Evolutionary conservation across 1,139 yeast genomes (phyloP), one percentile per base, ranked within the genome.

Genomic region (Hansenula sp.): DNA sequence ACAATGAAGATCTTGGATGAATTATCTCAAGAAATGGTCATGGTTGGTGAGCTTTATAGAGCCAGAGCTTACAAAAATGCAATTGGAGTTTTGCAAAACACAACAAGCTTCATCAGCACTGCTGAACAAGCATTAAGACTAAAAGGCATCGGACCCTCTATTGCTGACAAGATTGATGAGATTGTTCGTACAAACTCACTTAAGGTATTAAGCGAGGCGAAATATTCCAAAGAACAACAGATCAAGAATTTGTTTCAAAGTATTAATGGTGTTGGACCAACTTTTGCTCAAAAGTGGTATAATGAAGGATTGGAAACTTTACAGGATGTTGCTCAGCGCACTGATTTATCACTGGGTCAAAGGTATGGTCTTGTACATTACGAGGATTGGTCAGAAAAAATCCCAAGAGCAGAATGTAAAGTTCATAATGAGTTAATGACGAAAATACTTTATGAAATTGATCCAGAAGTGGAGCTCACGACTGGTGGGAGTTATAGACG

Each of bases 401-500:
- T 81, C 8, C 68, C 77, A 1, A 65, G 86, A 28, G 60, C 54
- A 2, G 81, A 76, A 49, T 79, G 76, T 13, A 57, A 60, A 1
- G 43, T 55, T 33, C 84, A 79, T 57, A 65, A 57, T 39, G 60
- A 65, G 11, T 55, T 60, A 15, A 66, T 81, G 6, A 50, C 54
- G n/a, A 42, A 54, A 3, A 60, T 63, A 19, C 58, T 71, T 12
- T 42, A 50, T 7, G 47, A 54, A 13, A 52, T 78, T n/a, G 80
- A 76, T 45, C 59, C 71, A 0, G 50, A 53, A 0, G 61, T 71
- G 19, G 58, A 63, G 35, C 60, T 71, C 7, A 64, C 68, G 18
- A 62, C 76, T 32, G 75, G 75, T 70, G 88, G 88, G 1, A 77
- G 84, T 25, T 81, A 73, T 54, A 63, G 77, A 31, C 68, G 87